Evolutionary conservation across 805 yeast species (phyloP), one percentile per base, ranked within the genome.

Genomic region (Suhomyces sp.): DNA sequence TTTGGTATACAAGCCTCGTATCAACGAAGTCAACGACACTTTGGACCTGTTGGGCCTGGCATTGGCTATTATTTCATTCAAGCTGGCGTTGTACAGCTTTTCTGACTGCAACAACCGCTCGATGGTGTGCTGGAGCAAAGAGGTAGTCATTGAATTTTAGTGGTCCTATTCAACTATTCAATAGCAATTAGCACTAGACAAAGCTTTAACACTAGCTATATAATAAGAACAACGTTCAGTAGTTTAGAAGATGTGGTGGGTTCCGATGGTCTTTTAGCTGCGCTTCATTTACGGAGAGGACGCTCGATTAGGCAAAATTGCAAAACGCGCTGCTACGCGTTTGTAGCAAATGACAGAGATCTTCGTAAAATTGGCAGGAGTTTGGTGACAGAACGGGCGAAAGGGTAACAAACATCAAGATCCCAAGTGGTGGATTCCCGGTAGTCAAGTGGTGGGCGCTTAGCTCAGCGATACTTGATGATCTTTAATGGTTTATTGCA

Each of bases 1-100:
- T 51, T 67, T 69, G 35, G 79, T 75, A 59, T 69, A 68, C 39
- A 74, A 59, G 1, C 78, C 79, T 44, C 79, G 59, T 5, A 69
- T 64, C 17, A 74, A 55, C 12, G 76, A 60, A 3, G 71, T 62
- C 9, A 71, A 46, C 40, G 69, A 62, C 27, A 62, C 54, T 8
- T 54, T 58, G 12, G 63, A 54, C 44, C 60, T 63, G 24, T 67
- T 50, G 22, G 77, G 75, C 44, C 66, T 68, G 43, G 70, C 60
- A 19, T 62, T 47, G 7, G 71, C 73, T 46, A 74, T 58, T 39
- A 74, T 64, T 47, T 67, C 69, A 31, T 72, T 67, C 50, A 74
- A 66, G 53, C 60, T 62, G 49, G 68, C 67, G 56, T 69, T 71
- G 50, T 72, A 71, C 37, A 49, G 57, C 37, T 56, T 61, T 55